Conservation (phyloP, 495 filamentous ascomycete genomes). For the Aspergillus wentii region DNA sequence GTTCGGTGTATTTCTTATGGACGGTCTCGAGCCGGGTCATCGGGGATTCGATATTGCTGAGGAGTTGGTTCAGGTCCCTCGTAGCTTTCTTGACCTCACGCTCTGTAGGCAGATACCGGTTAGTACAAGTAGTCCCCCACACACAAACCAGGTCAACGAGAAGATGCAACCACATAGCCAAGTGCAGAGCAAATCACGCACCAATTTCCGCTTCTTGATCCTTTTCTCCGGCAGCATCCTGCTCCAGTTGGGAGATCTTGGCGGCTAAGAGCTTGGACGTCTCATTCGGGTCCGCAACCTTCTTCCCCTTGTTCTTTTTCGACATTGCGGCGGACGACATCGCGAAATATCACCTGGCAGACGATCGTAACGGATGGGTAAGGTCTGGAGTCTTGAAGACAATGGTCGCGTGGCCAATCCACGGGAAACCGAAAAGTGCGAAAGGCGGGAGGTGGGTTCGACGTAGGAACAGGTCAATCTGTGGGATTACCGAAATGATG, state of each 20-base stretch:
- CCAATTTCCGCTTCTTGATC: constrained; percentile 96
- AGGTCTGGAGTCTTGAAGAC: constrained; percentile 6
- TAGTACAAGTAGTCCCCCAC: constrained; percentile 10
- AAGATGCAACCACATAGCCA: constrained; percentile 6
- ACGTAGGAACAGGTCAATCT: constrained; percentile 6
- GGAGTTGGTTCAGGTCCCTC: constrained; percentile 75
- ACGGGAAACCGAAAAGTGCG: constrained; percentile 18
- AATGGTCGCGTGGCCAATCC: constrained; percentile 19
- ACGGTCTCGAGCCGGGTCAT: constrained; percentile 76
- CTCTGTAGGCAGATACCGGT: constrained; percentile 41
- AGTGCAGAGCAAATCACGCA: constrained; percentile 48
- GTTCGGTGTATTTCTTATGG: constrained; percentile 85
- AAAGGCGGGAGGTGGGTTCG: constrained; percentile 7
- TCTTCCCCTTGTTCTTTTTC: constrained; percentile 71
- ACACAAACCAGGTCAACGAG: constrained; percentile 2
- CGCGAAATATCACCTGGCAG: neutral
- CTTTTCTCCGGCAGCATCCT: constrained; percentile 86
- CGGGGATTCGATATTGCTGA: constrained; percentile 72
- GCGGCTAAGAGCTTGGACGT: constrained; percentile 85
- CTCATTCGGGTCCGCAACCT: constrained; percentile 72
- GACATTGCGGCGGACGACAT: constrained; percentile 43
- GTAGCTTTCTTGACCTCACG: constrained; percentile 90
- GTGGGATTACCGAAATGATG: constrained; percentile 10
- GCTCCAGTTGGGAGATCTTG: constrained; percentile 92
- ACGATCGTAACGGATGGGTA: neutral